Evolutionary conservation across 164 flowering plant species (phyloP).

Genomic region (Platanus orientalis): DNA sequence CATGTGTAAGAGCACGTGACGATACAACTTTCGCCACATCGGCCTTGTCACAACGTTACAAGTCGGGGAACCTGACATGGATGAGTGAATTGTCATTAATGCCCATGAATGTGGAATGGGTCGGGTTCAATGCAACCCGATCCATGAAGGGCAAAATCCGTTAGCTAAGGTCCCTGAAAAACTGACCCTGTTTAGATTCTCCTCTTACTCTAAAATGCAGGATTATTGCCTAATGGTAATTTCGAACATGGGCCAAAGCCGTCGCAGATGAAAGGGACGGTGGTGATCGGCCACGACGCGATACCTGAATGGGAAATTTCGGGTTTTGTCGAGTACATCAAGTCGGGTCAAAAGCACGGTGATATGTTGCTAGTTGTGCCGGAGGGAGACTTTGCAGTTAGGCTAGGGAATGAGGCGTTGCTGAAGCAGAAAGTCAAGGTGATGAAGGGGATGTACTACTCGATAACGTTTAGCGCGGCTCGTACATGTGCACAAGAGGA

Average conservation of each 20-base stretch:
- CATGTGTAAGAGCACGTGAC: too few relatives aligned
- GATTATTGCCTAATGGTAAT: slow-evolving; percentile 71
- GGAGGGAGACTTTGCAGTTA: slow-evolving; percentile 60
- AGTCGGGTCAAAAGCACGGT: slow-evolving; percentile 73
- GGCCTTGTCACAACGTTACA: too few relatives aligned
- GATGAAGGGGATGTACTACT: slow-evolving; percentile 41
- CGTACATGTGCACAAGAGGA: slow-evolving; percentile 84
- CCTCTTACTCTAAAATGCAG: too few relatives aligned
- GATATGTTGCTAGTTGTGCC: slow-evolving; percentile 88
- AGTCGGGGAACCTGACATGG: too few relatives aligned
- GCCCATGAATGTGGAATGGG: neutral
- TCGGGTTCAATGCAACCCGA: too few relatives aligned
- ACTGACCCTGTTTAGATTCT: too few relatives aligned
- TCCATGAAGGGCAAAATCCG: too few relatives aligned
- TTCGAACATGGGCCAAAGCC: slow-evolving; percentile 70
- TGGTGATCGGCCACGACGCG: slow-evolving; percentile 40
- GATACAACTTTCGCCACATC: too few relatives aligned
- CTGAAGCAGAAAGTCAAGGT: slow-evolving; percentile 57
- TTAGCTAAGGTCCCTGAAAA: too few relatives aligned
- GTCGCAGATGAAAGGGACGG: slow-evolving; percentile 59
- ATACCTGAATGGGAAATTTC: too few relatives aligned
- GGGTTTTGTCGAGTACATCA: slow-evolving; percentile 77
- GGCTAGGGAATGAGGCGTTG: slow-evolving; percentile 76
- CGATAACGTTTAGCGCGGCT: slow-evolving; percentile 64
- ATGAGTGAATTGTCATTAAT: neutral